Conservation (phyloP, 495 filamentous ascomycete genomes). For the Hyphodiscus hymeniophilus region DNA sequence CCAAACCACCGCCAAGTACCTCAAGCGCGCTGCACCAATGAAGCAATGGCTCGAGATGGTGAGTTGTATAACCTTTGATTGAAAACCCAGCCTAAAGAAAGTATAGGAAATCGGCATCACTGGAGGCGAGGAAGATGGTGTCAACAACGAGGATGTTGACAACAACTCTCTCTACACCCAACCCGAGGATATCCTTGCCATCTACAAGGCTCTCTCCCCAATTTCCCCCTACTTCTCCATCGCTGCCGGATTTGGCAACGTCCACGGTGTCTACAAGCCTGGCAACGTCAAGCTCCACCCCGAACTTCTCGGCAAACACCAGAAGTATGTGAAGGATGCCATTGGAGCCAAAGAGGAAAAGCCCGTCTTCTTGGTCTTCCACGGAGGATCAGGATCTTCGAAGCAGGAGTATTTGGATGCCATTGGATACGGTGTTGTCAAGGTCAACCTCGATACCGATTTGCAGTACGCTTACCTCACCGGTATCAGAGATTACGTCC, state of each 20-base stretch:
- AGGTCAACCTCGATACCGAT: constrained; percentile 95
- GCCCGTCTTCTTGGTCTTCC: constrained; percentile 98
- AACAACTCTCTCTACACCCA: constrained; percentile 97
- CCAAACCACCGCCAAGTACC: constrained; percentile 77
- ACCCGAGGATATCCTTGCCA: constrained; percentile 86
- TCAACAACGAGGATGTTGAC: constrained; percentile 82
- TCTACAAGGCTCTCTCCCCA: constrained; percentile 70
- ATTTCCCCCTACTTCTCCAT: constrained; percentile 95
- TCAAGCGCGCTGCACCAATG: constrained; percentile 85
- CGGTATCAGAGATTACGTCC: constrained; percentile 88
- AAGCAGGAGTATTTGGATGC: constrained; percentile 84
- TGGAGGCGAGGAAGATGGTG: constrained; percentile 93
- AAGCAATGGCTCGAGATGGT: constrained; percentile 99
- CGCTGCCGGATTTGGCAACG: constrained; percentile 96
- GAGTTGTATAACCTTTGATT: constrained; percentile 18
- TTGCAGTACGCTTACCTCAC: constrained; percentile 78
- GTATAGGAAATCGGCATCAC: constrained; percentile 79
- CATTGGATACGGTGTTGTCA: constrained; percentile 90
- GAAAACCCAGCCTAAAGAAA: not conserved
- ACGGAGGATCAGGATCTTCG: constrained; percentile 86
- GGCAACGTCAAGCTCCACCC: constrained; percentile 96
- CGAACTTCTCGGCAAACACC: constrained; percentile 89
- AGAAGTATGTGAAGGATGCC: constrained; percentile 65
- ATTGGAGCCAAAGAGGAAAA: constrained; percentile 58
- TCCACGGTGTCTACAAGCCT: constrained; percentile 98